A percentile compares a stretch with the other conserved stretches of the same genome.
Evolutionary conservation across 768 basidiomycete species (phyloP).

Genomic region (Russula sp.): DNA sequence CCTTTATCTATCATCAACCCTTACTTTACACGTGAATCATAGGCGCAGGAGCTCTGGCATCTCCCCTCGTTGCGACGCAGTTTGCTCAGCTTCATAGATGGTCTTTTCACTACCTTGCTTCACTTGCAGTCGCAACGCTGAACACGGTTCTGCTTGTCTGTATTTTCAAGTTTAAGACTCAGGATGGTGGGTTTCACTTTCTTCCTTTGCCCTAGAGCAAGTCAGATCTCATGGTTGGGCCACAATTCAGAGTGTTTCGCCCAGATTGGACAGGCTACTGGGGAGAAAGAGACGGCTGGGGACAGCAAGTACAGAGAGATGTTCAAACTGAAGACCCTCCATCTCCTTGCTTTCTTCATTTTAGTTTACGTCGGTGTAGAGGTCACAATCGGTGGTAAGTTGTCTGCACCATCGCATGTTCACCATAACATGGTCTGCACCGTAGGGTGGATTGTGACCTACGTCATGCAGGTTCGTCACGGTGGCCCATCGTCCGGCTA

Average conservation of each 20-base stretch:
- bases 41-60: conserved; percentile 59
- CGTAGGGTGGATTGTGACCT: conserved; percentile 50
- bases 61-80: conserved; percentile 77
- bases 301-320: conserved; percentile 43
- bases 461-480: conserved; percentile 36
- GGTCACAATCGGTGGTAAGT: conserved; percentile 33
- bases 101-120: conserved; percentile 73
- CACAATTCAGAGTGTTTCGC: conserved; percentile 41
- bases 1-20: background rate
- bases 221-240: background rate
- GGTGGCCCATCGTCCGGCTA: conserved; percentile 44
- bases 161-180: conserved; percentile 62
- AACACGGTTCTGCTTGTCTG: conserved; percentile 45
- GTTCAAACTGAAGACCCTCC: conserved; percentile 32
- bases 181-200: conserved; percentile 46
- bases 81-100: conserved; percentile 59
- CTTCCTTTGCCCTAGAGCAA: background rate
- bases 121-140: conserved; percentile 54
- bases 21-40: background rate
- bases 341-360: conserved; percentile 37
- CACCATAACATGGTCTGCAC: background rate
- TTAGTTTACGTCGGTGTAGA: conserved; percentile 39
- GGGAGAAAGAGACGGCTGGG: conserved; percentile 32
- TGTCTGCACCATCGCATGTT: background rate
- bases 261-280: conserved; percentile 43